Evolutionary conservation across 228 moss, liverwort and hornwort genomes (phyloP), one percentile per base, ranked within the genome.

Genomic region (Sphagnum magellanicum): DNA sequence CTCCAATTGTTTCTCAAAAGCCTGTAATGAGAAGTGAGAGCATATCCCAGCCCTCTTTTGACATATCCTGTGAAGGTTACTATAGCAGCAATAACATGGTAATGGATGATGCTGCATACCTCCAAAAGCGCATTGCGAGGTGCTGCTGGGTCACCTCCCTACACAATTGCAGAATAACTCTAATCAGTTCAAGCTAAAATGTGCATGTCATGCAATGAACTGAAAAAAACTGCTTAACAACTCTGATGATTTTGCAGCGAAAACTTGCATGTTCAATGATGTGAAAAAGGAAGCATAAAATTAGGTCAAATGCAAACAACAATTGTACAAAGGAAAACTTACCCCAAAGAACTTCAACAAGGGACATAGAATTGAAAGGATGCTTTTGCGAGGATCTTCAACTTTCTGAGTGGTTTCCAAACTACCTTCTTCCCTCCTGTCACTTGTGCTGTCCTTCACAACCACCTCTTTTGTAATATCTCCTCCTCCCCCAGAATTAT

Each of bases 71-170:
- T 59, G 47, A n/a, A 32, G 50, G 69, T 13, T 10, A 57, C 5
- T 4, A 32, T 8, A 62, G 10, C 3, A 6, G 16, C 11, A 49
- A 61, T 12, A 6, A 10, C 49, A 32, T 70, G 47, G 4, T 14
- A 60, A 12, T 32, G 49, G 32, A 6, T 51, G 58, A 59, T 46
- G 59, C 15, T 17, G 69, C 1, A 60, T 79, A 92, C 96, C 96
- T 97, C 97, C 61, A 93, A 80, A 60, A 91, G 79, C 60, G 85
- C 81, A 76, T 93, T 97, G 50, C 93, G 86, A 53, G 97, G 93
- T 59, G 80, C 83, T 64, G 97, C 88, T 58, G 97, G 90, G 75
- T 97, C 97, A 8, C 97, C 93, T 76, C 97, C 93, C 96, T 96
- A 72, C 63, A 81, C 13, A 66, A 47, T 65, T 65, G 49, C 64